phyloP scores from a whole-genome alignment of 169 alveolate genomes.

The Plasmodium coatneyi region DNA sequence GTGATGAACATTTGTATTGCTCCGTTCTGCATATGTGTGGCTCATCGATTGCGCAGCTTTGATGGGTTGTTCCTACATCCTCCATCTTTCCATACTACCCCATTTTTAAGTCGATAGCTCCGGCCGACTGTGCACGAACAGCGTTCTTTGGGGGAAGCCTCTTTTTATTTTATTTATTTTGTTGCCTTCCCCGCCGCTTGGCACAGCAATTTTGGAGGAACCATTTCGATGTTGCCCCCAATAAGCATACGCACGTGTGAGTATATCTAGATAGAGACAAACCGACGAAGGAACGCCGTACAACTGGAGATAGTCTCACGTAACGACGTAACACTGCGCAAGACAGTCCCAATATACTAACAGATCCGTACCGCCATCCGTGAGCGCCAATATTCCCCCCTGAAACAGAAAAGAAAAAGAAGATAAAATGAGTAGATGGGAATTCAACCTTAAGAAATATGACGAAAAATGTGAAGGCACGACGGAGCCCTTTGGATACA shows the following conservation, averaged over 20 bases:
- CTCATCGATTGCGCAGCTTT: background rate
- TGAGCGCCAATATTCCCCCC: background rate
- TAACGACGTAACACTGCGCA: background rate
- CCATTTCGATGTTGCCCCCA: background rate
- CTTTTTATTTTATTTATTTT: too few relatives aligned
- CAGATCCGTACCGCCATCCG: background rate
- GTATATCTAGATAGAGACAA: background rate
- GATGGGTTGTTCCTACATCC: background rate
- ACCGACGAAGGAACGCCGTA: background rate
- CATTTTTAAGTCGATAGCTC: background rate
- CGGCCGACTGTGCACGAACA: background rate
- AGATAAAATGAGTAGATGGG: constrained; percentile 62
- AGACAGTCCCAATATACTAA: background rate
- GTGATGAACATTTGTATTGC: background rate
- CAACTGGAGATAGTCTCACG: background rate
- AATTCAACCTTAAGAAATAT: constrained; percentile 31
- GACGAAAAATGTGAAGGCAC: constrained; percentile 27
- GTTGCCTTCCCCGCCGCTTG: background rate
- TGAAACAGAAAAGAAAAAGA: constrained; percentile 5
- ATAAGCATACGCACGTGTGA: background rate
- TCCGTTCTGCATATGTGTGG: background rate
- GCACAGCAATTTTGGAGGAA: background rate
- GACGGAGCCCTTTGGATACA: constrained; percentile 71
- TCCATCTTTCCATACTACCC: background rate
- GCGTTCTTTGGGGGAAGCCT: background rate